phyloP scores from a whole-genome alignment of 371 early-diverging fungal genomes.

The Syncephalis plumigaleata region DNA sequence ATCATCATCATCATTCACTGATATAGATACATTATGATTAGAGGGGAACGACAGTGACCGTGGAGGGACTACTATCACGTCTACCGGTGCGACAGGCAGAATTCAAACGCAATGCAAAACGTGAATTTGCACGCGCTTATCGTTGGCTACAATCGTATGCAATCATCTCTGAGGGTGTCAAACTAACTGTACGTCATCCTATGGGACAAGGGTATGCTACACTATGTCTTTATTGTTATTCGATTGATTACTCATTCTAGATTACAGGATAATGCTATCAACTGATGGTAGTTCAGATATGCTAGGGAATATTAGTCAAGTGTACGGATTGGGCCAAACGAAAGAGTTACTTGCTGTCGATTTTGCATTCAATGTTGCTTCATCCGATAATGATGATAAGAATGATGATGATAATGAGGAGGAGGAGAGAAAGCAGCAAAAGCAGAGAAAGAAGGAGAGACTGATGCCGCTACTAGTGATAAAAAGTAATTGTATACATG shows the following conservation, averaged over 20 bases:
- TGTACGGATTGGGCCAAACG: conserved; percentile 46
- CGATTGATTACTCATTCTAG: neutral
- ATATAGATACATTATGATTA: conserved; percentile 7
- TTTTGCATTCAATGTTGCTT: too few relatives aligned
- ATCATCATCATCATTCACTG: neutral
- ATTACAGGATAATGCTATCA: conserved; percentile 15
- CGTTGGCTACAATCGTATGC: conserved; percentile 78
- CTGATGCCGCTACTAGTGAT: conserved; percentile 2
- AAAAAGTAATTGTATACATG: too few relatives aligned
- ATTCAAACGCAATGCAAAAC: conserved; percentile 59
- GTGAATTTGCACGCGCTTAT: conserved; percentile 63
- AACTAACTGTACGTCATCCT: conserved; percentile 49
- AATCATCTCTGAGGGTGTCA: conserved; percentile 42
- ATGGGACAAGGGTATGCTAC: conserved; percentile 32
- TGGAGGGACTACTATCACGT: conserved; percentile 60
- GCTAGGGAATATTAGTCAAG: conserved; percentile 48
- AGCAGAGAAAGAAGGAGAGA: neutral
- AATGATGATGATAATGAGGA: too few relatives aligned
- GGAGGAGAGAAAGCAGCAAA: neutral
- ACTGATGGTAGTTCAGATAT: conserved; percentile 39
- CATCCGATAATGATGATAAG: too few relatives aligned
- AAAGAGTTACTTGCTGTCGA: too few relatives aligned
- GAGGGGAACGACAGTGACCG: conserved; percentile 70
- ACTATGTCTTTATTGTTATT: neutral
- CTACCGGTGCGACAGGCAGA: conserved; percentile 85